Conservation (phyloP, 331 rosid species). For the Arachis monticola region DNA sequence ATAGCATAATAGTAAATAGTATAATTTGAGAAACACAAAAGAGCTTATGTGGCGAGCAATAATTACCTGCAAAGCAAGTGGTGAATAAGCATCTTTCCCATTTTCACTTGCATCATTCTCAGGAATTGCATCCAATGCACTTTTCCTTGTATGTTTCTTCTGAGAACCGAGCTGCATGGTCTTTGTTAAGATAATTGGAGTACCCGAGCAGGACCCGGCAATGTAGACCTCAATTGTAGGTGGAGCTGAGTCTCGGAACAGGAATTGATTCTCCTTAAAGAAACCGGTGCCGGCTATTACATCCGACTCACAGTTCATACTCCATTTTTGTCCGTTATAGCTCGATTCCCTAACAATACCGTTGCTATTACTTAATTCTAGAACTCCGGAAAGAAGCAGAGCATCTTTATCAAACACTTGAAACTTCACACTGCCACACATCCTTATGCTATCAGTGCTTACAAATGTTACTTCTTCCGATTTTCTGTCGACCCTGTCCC, state of each 20-base stretch:
- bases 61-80: conserved; percentile 61
- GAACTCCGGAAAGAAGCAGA: conserved; percentile 65
- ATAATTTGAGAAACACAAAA: conserved; percentile 22
- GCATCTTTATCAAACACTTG: conserved; percentile 73
- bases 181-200: conserved; percentile 78
- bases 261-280: conserved; percentile 56
- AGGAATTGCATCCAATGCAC: conserved; percentile 67
- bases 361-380: conserved; percentile 55
- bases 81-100: conserved; percentile 47
- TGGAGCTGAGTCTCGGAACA: conserved; percentile 50
- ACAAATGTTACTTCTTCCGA: conserved; percentile 85
- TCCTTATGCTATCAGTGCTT: conserved; percentile 82
- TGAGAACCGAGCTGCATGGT: conserved; percentile 55
- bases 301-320: conserved; percentile 66
- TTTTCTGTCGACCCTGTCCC: conserved; percentile 76
- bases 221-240: conserved; percentile 80
- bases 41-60: not conserved
- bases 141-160: conserved; percentile 60
- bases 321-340: conserved; percentile 59
- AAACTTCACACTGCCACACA: conserved; percentile 74
- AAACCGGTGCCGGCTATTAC: conserved; percentile 51
- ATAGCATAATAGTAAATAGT: not conserved
- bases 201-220: conserved; percentile 69
- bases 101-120: conserved; percentile 63
- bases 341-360: conserved; percentile 47